phyloP scores from a whole-genome alignment of 2,329 filamentous ascomycete species.

The Tolypocladium tundrense region DNA sequence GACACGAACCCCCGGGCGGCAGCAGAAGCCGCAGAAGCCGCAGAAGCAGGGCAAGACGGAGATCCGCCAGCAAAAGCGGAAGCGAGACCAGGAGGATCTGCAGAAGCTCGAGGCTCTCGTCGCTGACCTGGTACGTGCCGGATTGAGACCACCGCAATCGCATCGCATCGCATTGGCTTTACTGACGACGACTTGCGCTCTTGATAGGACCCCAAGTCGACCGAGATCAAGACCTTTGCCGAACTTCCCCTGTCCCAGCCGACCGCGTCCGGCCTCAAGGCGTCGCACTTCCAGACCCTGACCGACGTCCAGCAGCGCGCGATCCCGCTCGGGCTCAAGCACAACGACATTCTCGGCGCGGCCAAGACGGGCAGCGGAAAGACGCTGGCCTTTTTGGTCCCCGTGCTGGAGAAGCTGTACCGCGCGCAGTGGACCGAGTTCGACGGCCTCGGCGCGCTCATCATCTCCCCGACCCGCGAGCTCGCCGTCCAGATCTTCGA shows the following conservation, averaged over 20 bases:
- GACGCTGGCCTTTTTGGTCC: slow-evolving; percentile 85
- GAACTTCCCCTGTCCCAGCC: slow-evolving; percentile 78
- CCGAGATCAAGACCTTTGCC: slow-evolving; percentile 58
- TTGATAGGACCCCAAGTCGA: slow-evolving; percentile 47
- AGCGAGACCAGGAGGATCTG: slow-evolving; percentile 25
- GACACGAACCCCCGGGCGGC: slow-evolving; percentile 13
- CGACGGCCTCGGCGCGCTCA: slow-evolving; percentile 84
- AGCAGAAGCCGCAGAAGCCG: slow-evolving; percentile 13
- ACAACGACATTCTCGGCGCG: slow-evolving; percentile 80
- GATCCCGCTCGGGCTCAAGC: slow-evolving; percentile 79
- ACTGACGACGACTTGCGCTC: neutral
- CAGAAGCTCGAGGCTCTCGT: slow-evolving; percentile 22
- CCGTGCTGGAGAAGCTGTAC: slow-evolving; percentile 87
- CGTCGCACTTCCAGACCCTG: slow-evolving; percentile 79
- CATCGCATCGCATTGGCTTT: neutral
- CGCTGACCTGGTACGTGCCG: slow-evolving; percentile 18
- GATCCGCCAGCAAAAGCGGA: slow-evolving; percentile 24
- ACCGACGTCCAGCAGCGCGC: slow-evolving; percentile 88
- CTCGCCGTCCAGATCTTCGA: slow-evolving; percentile 96
- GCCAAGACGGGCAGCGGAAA: slow-evolving; percentile 95
- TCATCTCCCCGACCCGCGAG: slow-evolving; percentile 90
- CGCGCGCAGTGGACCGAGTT: slow-evolving; percentile 79
- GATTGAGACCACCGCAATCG: neutral
- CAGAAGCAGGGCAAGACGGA: slow-evolving; percentile 21
- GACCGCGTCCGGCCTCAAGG: slow-evolving; percentile 68